Percentiles rank a stretch among this genome's conserved stretches.
Conservation (phyloP, 805 yeast species). For the Debaryomyces hansenii region DNA sequence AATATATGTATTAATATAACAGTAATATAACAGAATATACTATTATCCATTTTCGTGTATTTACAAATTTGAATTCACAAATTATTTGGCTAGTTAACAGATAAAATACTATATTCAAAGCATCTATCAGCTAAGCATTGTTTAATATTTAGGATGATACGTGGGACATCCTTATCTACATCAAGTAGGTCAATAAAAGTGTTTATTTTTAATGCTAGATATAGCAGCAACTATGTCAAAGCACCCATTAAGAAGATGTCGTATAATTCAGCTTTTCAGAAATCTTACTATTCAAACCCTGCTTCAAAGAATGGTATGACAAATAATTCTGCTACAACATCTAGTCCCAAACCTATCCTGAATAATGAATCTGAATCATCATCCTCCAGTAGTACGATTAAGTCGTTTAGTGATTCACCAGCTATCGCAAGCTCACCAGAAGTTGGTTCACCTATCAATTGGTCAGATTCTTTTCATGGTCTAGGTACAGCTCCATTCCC, state of each 20-base stretch:
- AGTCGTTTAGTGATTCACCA: conserved; percentile 24
- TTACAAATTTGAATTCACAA: too few relatives aligned
- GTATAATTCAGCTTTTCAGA: not conserved
- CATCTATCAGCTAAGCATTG: too few relatives aligned
- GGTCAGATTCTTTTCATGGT: conserved; percentile 89
- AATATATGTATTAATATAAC: too few relatives aligned
- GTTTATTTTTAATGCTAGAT: not conserved
- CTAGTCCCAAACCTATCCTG: not conserved
- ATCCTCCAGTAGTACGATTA: not conserved
- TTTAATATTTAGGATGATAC: too few relatives aligned
- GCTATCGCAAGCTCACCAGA: conserved; percentile 4
- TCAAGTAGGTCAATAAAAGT: not conserved
- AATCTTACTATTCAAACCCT: not conserved
- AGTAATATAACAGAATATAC: too few relatives aligned
- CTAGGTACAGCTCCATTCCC: conserved; percentile 78
- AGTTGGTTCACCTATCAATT: conserved; percentile 46
- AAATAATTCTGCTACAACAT: not conserved
- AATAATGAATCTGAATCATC: not conserved
- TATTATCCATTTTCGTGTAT: too few relatives aligned
- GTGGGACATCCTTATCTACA: too few relatives aligned
- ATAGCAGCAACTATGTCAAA: not conserved
- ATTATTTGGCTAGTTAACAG: too few relatives aligned
- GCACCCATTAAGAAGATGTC: not conserved
- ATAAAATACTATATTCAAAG: too few relatives aligned
- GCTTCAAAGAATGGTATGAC: not conserved